Conservation (phyloP, 805 yeast genomes). For the Metschnikowia amazonensis region DNA sequence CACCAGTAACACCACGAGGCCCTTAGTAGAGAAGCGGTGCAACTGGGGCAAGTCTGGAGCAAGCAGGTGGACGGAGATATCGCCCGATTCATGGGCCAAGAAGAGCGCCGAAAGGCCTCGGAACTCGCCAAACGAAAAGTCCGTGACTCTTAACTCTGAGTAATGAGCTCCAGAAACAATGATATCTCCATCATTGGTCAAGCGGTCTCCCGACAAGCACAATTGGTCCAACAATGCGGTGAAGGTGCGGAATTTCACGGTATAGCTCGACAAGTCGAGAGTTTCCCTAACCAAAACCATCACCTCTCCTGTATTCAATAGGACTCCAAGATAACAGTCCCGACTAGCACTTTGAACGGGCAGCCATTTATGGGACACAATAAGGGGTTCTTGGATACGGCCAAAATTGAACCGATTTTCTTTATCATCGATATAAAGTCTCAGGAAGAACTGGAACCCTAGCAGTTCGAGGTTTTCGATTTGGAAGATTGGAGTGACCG, state of each 20-base stretch:
- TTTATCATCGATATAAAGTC: conserved; percentile 22
- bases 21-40: conserved; percentile 4
- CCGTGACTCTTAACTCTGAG: conserved; percentile 23
- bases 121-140: conserved; percentile 25
- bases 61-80: conserved; percentile 16
- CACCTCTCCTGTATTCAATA: conserved; percentile 38
- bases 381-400: conserved; percentile 30
- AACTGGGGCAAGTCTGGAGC: conserved; percentile 9
- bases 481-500: conserved; percentile 23
- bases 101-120: conserved; percentile 8
- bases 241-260: conserved; percentile 26
- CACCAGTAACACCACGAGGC: conserved; percentile 20
- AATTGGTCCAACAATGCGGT: conserved; percentile 24
- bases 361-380: conserved; percentile 37
- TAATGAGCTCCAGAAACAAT: conserved; percentile 20
- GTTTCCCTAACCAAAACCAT: conserved; percentile 28
- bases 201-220: conserved; percentile 15
- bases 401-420: conserved; percentile 30
- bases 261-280: conserved; percentile 22
- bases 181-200: conserved; percentile 21
- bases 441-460: conserved; percentile 29
- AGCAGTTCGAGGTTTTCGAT: conserved; percentile 25
- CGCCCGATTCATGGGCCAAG: conserved; percentile 18
- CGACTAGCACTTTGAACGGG: conserved; percentile 21
- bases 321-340: conserved; percentile 30